These are phyloP conservation scores for Aspergillus cejpii DNA, from an alignment of 2,329 filamentous ascomycete genomes.

Conservation along the genomic window DNA sequence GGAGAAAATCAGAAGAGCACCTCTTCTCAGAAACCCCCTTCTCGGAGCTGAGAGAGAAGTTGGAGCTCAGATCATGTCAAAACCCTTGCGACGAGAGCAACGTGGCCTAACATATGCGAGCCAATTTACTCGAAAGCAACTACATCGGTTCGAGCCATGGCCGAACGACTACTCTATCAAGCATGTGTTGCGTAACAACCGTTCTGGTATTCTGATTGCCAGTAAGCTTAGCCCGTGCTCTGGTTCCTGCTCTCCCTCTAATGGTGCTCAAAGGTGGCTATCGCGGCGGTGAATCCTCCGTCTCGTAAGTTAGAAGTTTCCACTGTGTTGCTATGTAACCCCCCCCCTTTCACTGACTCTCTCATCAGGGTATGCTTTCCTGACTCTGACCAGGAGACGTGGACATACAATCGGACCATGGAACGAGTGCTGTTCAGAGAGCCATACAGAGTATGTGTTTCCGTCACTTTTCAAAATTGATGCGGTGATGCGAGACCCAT, in stretches of 20 bases:
- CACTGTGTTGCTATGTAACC: background rate
- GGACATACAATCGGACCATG: slow-evolving; percentile 31
- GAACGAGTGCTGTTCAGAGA: slow-evolving; percentile 30
- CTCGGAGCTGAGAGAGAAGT: slow-evolving; percentile 27
- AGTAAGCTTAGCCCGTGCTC: slow-evolving; percentile 22
- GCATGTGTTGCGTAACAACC: slow-evolving; percentile 30
- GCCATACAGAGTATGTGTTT: slow-evolving; percentile 25
- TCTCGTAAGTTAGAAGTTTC: slow-evolving; percentile 25
- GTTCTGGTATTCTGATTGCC: slow-evolving; percentile 32
- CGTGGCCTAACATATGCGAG: slow-evolving; percentile 29
- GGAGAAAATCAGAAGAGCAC: slow-evolving; percentile 31
- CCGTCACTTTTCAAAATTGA: background rate
- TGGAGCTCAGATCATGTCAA: slow-evolving; percentile 16
- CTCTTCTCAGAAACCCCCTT: slow-evolving; percentile 27
- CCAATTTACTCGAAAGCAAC: slow-evolving; percentile 25
- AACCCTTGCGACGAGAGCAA: slow-evolving; percentile 20
- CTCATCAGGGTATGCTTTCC: slow-evolving; percentile 28
- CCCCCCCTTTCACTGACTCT: slow-evolving; percentile 1
- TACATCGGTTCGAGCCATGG: slow-evolving; percentile 30
- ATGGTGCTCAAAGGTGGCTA: slow-evolving; percentile 22
- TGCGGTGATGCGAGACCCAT: background rate
- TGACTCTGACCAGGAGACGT: slow-evolving; percentile 25
- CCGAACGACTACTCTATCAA: slow-evolving; percentile 24
- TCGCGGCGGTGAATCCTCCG: slow-evolving; percentile 24
- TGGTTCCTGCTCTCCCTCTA: slow-evolving; percentile 9